Base-by-base conservation (phyloP, 768 basidiomycete species). In the Rossbeevera mucosa region DNA sequence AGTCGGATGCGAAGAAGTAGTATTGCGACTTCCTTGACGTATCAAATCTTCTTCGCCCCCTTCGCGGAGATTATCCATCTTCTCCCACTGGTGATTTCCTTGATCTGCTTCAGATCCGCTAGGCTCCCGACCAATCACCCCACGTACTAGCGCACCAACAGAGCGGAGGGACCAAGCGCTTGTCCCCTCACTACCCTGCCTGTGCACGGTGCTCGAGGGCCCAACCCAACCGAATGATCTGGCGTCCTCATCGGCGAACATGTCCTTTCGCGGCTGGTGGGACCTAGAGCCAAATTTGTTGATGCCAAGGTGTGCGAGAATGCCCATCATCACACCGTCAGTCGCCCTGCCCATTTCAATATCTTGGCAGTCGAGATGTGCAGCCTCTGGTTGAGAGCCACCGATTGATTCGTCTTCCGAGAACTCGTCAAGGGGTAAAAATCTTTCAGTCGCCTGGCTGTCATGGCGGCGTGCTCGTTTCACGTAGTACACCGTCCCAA, bases 241-340 rank as follows among this genome's bases (percentile, higher is more conserved):
- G 2, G 76, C 73, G 59, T 90, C 88, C 66, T 90, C 88, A 50
- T 91, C 87, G 4, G 81, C 86, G 29, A 90, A 77, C 79, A 91
- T 89, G 63, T 91, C 86, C 26, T 78, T 75, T 26, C 88, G 75
- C 49, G 66, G 68, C 8, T 50, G 60, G 25, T 5, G 49, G 16
- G 48, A n/a, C 8, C 6, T 31, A 14, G 48, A 50, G 11, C 46
- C 49, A 50, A 44, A 47, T 47, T 49, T 65, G 21, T 33, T 49
- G 51, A 68, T 41, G 28, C 67, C 61, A n/a, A 71, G 45, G 21
- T 46, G 49, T 45, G 59, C 45, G n/a, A 71, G 54, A 43, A 64
- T 25, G 28, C 50, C 58, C 7, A 40, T 53, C 18, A 70, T 33
- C n/a, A 50, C 36, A 5, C 52, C 24, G 20, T 38, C 43, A 28